A percentile compares a stretch with the other conserved stretches of the same genome.
These are phyloP conservation scores for Cladophialophora exuberans DNA, from an alignment of 2,329 filamentous ascomycete species.

Conservation along the genomic window DNA sequence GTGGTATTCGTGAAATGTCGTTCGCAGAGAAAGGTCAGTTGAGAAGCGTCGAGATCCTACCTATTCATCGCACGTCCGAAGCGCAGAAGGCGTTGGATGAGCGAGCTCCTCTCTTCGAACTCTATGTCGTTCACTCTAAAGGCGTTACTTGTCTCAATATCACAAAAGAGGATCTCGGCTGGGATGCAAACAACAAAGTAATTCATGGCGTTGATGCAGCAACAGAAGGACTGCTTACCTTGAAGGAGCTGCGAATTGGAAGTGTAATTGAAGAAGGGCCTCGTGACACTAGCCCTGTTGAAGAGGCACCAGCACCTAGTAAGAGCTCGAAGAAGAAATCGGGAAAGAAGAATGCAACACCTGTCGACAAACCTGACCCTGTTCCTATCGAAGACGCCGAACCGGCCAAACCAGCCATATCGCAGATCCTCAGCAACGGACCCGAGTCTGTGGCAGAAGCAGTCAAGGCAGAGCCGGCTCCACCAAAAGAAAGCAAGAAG, in stretches of 20 bases:
- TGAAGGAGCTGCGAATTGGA: slow-evolving; percentile 65
- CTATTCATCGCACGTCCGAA: slow-evolving; percentile 57
- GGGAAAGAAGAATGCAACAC: slow-evolving; percentile 38
- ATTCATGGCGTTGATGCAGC: slow-evolving; percentile 75
- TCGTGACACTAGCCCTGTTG: slow-evolving; percentile 43
- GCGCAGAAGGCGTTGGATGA: slow-evolving; percentile 61
- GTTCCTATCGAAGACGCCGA: slow-evolving; percentile 37
- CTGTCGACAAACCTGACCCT: slow-evolving; percentile 29
- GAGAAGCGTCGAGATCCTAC: slow-evolving; percentile 86
- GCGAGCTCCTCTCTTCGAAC: slow-evolving; percentile 81
- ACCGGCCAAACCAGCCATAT: slow-evolving; percentile 24
- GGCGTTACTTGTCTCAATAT: slow-evolving; percentile 89
- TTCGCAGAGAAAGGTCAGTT: slow-evolving; percentile 84
- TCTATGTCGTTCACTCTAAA: slow-evolving; percentile 97
- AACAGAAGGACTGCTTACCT: slow-evolving; percentile 71
- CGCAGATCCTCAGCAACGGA: slow-evolving; percentile 6
- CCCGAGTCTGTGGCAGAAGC: slow-evolving; percentile 16
- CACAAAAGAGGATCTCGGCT: slow-evolving; percentile 87
- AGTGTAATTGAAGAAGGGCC: slow-evolving; percentile 44
- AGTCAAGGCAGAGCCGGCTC: slow-evolving; percentile 14
- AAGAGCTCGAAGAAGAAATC: slow-evolving; percentile 49
- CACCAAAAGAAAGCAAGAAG: slow-evolving; percentile 32
- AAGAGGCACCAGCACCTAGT: slow-evolving; percentile 43
- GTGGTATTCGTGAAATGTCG: slow-evolving; percentile 92
- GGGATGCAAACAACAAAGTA: slow-evolving; percentile 88